Evolutionary conservation across 2,329 filamentous ascomycete species (phyloP).

Genomic region (Cladosporium sphaerospermum): DNA sequence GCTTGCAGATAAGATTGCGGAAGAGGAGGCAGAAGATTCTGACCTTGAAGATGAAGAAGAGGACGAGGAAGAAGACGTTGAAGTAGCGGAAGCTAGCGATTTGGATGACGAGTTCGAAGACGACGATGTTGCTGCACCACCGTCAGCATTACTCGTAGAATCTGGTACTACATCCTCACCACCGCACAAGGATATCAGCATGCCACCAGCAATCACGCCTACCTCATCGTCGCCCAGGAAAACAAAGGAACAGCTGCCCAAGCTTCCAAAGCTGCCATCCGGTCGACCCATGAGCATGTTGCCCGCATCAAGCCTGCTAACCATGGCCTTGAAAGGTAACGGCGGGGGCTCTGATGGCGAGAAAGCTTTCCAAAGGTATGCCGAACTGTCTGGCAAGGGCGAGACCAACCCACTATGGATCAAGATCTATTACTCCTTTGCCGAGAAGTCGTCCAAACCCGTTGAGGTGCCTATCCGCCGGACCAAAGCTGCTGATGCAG

Average conservation of each 20-base stretch:
- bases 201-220: conserved; percentile 38
- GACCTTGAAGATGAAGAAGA: conserved; percentile 34
- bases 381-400: conserved; percentile 68
- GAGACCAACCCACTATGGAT: conserved; percentile 70
- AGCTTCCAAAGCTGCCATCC: conserved; percentile 62
- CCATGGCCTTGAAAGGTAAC: conserved; percentile 55
- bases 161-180: conserved; percentile 47
- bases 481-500: conserved; percentile 61
- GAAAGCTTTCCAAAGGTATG: conserved; percentile 71
- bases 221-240: conserved; percentile 55
- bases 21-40: conserved; percentile 38
- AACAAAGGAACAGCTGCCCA: conserved; percentile 49
- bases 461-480: conserved; percentile 67
- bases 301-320: conserved; percentile 64
- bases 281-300: conserved; percentile 66
- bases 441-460: conserved; percentile 56
- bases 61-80: conserved; percentile 19
- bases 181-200: conserved; percentile 29
- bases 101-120: conserved; percentile 55
- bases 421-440: conserved; percentile 71
- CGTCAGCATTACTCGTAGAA: conserved; percentile 59
- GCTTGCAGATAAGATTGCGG: conserved; percentile 47
- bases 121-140: conserved; percentile 49
- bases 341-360: conserved; percentile 35
- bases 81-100: conserved; percentile 33